These are phyloP conservation scores for Tephrocybe rancida DNA, from an alignment of 768 basidiomycete genomes.

Conservation along the genomic window DNA sequence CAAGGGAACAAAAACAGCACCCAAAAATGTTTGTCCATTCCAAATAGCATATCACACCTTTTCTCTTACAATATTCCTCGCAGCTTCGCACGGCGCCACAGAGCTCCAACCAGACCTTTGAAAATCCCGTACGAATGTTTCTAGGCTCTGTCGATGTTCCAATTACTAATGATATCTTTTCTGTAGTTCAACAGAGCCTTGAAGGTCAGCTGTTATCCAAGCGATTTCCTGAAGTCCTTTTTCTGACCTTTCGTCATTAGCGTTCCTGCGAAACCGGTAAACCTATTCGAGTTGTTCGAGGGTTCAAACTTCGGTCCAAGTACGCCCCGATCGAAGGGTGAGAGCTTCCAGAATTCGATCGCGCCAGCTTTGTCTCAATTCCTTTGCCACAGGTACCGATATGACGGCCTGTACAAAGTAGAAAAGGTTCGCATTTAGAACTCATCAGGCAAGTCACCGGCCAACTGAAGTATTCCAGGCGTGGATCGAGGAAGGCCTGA, in stretches of 20 bases:
- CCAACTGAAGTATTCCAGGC: slow-evolving; percentile 39
- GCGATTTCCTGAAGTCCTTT: not conserved
- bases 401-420: slow-evolving; percentile 86
- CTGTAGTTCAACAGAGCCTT: slow-evolving; percentile 70
- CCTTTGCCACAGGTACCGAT: slow-evolving; percentile 67
- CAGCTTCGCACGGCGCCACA: slow-evolving; percentile 90
- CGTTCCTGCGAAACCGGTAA: slow-evolving; percentile 77
- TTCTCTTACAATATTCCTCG: not conserved
- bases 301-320: slow-evolving; percentile 71
- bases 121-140: slow-evolving; percentile 46
- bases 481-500: slow-evolving; percentile 76
- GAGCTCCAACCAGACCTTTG: slow-evolving; percentile 81
- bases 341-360: slow-evolving; percentile 4
- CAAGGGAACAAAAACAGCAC: slow-evolving; percentile 78
- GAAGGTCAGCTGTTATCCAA: slow-evolving; percentile 41
- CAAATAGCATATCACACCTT: not conserved
- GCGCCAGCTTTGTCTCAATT: not conserved
- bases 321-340: slow-evolving; percentile 85
- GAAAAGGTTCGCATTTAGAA: slow-evolving; percentile 54
- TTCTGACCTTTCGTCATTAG: slow-evolving; percentile 36
- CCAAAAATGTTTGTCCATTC: slow-evolving; percentile 75
- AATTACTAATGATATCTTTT: not conserved
- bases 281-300: slow-evolving; percentile 86
- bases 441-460: not conserved
- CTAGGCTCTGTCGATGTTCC: not conserved